A percentile compares a stretch with the other conserved stretches of the same genome.
Evolutionary conservation across 805 yeast species (phyloP).

Genomic region (Yarrowia sp.): DNA sequence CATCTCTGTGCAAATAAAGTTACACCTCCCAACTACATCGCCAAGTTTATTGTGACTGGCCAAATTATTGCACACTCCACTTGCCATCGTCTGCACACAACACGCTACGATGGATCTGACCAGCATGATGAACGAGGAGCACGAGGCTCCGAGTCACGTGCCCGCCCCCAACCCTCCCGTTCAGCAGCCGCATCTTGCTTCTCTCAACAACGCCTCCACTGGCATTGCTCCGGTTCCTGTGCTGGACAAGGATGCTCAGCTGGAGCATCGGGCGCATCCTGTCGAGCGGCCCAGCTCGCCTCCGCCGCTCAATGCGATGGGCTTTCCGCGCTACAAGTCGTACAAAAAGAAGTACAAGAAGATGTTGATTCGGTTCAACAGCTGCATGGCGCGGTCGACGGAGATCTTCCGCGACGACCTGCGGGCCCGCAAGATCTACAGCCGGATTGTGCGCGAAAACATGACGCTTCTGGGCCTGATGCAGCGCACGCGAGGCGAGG

Average conservation of each 20-base stretch:
- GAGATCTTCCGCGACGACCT: slow-evolving; percentile 18
- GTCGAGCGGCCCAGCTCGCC: background rate
- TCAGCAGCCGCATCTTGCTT: background rate
- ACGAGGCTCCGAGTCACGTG: slow-evolving; percentile 4
- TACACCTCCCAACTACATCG: slow-evolving; percentile 13
- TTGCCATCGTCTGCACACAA: background rate
- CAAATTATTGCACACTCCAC: background rate
- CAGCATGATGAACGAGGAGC: slow-evolving; percentile 25
- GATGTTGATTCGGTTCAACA: slow-evolving; percentile 27
- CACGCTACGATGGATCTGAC: slow-evolving; percentile 8
- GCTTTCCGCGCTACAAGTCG: slow-evolving; percentile 25
- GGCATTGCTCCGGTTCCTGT: slow-evolving; percentile 19
- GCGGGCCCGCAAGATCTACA: slow-evolving; percentile 19
- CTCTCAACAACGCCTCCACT: background rate
- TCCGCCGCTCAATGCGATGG: slow-evolving; percentile 19
- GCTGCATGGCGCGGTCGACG: slow-evolving; percentile 20
- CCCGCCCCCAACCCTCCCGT: background rate
- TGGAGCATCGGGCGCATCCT: background rate
- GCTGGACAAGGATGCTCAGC: background rate
- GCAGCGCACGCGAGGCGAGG: background rate
- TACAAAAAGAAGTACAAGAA: slow-evolving; percentile 28
- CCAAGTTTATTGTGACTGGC: slow-evolving; percentile 3
- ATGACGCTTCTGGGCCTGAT: slow-evolving; percentile 17
- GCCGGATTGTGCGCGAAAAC: slow-evolving; percentile 20
- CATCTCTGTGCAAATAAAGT: background rate